Base-by-base conservation (phyloP, 257 asterid genomes). In the Voacanga thouarsii region DNA sequence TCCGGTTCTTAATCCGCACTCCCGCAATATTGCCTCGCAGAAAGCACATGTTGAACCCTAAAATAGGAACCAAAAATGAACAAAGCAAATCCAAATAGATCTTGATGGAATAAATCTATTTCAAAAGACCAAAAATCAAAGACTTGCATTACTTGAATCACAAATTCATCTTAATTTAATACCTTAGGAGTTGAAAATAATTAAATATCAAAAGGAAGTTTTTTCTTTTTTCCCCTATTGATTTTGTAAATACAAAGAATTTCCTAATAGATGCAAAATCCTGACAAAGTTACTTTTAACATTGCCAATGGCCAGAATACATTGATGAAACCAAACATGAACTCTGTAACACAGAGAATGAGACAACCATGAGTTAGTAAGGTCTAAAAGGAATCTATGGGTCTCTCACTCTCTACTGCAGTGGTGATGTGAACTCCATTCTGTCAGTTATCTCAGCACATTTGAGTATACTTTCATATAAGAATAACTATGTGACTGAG, bases 1-100 rank as follows among this genome's bases (percentile, higher is more conserved):
- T 80, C 98, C 98, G 72, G 98, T 94, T 83, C 84, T 87, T 83
- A 90, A 85, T 78, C 98, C 97, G 78, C 96, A 82, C 81, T 94
- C 92, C 84, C 91, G 86, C 81, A 94, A 75, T 79, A 94, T 89
- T 57, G 97, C 93, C 85, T 94, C 98, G 85, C 89, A 89, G 82
- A 94, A 90, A 30, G 96, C 77, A 71, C 97, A 94, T 0, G 98
- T 94, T 33, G 97, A 92, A 73, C 97, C 98, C 98, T 90, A 90
- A 80, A 85, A 80, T 66, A 75, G 56, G 68, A 86, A 83, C 41
- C 71, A 37, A 56, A 55, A 70, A 74, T 59, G 74, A 71, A 33
- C 55, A 64, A 66, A 66, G 57, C 75, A 65, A 39, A 67, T 67
- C 51, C 72, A 37, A 70, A 66, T 44, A 26, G 26, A n/a, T 24